phyloP scores from a whole-genome alignment of 257 asterid species.

The Datura wrightii region DNA sequence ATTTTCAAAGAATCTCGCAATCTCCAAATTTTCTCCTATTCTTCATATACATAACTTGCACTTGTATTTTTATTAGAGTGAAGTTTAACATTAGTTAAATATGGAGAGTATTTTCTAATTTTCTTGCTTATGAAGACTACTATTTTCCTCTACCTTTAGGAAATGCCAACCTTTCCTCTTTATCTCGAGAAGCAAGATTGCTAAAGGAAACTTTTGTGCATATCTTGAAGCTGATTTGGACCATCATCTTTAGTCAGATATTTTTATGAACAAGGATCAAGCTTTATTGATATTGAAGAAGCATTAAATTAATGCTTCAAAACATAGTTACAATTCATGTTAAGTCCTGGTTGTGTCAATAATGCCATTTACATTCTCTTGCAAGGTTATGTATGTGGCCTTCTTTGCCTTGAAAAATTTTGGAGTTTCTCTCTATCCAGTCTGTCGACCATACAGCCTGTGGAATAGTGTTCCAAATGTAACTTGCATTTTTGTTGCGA shows the following conservation, averaged over 20 bases:
- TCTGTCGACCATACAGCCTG: neutral
- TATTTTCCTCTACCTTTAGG: neutral
- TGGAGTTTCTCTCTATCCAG: neutral
- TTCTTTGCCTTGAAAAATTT: neutral
- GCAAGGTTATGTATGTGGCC: neutral
- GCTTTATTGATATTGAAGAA: neutral
- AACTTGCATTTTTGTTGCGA: neutral
- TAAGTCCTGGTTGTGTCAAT: neutral
- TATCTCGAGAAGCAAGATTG: neutral
- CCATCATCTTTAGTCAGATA: neutral
- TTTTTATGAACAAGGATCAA: neutral
- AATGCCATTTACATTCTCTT: neutral
- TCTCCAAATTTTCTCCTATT: conserved; percentile 13
- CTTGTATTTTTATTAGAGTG: neutral
- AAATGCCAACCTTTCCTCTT: conserved; percentile 20
- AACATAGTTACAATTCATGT: neutral
- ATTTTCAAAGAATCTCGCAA: neutral
- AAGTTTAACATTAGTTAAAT: neutral
- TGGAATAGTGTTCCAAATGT: conserved; percentile 12
- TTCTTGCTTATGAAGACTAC: neutral
- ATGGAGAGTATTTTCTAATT: neutral
- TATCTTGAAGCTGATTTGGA: neutral
- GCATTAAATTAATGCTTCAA: neutral
- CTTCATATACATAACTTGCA: neutral
- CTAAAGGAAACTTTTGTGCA: neutral